These are phyloP conservation scores for Xylaria hypoxylon DNA, from an alignment of 2,329 filamentous ascomycete species.

Conservation along the genomic window DNA sequence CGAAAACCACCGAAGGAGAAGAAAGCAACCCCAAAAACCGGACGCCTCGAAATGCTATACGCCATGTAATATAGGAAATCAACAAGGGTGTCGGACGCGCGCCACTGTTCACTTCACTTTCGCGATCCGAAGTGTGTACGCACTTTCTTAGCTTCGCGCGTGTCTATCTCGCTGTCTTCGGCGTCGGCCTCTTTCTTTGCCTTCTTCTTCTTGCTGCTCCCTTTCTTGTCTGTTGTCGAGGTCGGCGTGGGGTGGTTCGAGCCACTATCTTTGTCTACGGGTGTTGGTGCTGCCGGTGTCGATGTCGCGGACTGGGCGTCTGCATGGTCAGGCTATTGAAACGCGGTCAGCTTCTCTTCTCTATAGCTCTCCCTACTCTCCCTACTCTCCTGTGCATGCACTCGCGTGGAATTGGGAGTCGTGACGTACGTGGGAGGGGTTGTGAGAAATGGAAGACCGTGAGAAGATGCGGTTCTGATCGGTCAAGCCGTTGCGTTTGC, in stretches of 20 bases:
- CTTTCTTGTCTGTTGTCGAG: constrained; percentile 60
- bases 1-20: neutral
- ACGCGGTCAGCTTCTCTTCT: constrained; percentile 14
- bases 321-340: constrained; percentile 54
- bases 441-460: constrained; percentile 71
- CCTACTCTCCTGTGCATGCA: neutral
- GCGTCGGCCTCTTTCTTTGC: constrained; percentile 60
- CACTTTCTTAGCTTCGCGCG: constrained; percentile 64
- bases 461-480: constrained; percentile 82
- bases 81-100: neutral
- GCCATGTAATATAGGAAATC: constrained; percentile 15
- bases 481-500: constrained; percentile 72
- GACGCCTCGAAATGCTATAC: constrained; percentile 18
- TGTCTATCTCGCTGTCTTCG: constrained; percentile 71
- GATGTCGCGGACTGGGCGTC: constrained; percentile 58
- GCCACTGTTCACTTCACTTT: constrained; percentile 53
- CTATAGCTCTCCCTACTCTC: neutral
- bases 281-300: constrained; percentile 65
- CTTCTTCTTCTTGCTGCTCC: constrained; percentile 62
- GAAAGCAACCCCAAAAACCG: neutral
- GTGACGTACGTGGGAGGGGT: constrained; percentile 55
- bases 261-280: constrained; percentile 56
- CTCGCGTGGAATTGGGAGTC: neutral
- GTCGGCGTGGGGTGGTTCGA: constrained; percentile 68
- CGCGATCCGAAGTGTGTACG: constrained; percentile 68